Evolutionary conservation across 768 basidiomycete species (phyloP), one percentile per base, ranked within the genome.

Genomic region (Termitomyces sp.): DNA sequence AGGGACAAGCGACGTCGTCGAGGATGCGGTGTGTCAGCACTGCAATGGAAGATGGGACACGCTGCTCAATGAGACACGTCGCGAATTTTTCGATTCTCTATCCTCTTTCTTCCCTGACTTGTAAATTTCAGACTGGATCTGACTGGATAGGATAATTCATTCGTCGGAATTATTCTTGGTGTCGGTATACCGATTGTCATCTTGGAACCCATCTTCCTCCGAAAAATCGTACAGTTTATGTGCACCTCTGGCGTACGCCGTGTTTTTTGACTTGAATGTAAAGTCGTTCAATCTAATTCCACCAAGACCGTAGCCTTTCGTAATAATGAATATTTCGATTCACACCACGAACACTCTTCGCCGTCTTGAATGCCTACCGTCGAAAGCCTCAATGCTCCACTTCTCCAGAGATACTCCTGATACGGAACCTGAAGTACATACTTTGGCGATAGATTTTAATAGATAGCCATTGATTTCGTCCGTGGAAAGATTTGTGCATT

Each of bases 1-100:
- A 51, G 66, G 66, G 12, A 67, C 63, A 29, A 65, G 59, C 31
- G 59, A 63, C 37, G 33, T 57, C 34, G 59, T 67, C 48, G 66
- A 67, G 53, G 64, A 63, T 55, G 66, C 47, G 13, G 66, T 67
- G 29, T 67, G 66, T 41, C 57, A 60, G 22, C 62, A 65, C 36
- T 67, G 66, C 55, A 67, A 67, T 55, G 34, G 50, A 44, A 63
- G 64, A 61, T 67, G 66, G 66, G 66, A 67, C 41, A 54, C 63
- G 31, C 54, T 67, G 34, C 47, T 67, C 36, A 56, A 60, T 41
- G 64, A 67, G 50, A 59, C 66, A 20, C 62, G 66, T 52, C 62
- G 61, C 42, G 66, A 65, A 37, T 67, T 67, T 42, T 67, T 67
- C 44, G 57, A 65, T 39, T 62, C 64, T 41, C 39, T 67, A 34